phyloP scores from a whole-genome alignment of 179 eudicot species.

The Beta corolliflora region DNA sequence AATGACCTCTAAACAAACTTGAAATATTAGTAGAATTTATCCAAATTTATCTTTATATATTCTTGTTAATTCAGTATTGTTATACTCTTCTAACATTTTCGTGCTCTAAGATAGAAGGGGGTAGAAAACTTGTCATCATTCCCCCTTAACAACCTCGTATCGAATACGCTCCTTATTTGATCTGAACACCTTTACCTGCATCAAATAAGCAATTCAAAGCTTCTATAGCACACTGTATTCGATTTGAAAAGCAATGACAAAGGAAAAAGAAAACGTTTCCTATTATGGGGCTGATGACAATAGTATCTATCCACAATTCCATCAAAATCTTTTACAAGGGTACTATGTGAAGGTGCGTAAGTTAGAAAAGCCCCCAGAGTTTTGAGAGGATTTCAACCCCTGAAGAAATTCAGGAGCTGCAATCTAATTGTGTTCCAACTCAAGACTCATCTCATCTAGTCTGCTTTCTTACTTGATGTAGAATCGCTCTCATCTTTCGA shows the following conservation, averaged over 20 bases:
- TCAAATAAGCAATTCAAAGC: not conserved
- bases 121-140: not conserved
- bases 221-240: not conserved
- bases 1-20: no score
- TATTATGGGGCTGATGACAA: constrained; percentile 24
- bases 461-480: constrained; percentile 43
- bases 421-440: constrained; percentile 30
- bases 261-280: constrained; percentile 1
- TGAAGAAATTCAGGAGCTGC: constrained; percentile 11
- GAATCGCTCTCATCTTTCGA: constrained; percentile 39
- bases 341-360: constrained; percentile 9
- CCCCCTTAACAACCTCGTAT: no score
- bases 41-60: no score
- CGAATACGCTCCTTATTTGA: not conserved
- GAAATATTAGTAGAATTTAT: no score
- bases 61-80: no score
- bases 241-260: not conserved
- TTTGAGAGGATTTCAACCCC: constrained; percentile 15
- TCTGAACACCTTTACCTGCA: not conserved
- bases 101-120: no score
- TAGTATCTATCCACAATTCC: constrained; percentile 11
- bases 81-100: no score
- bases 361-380: constrained; percentile 11
- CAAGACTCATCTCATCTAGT: constrained; percentile 19
- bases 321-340: constrained; percentile 38